These are phyloP conservation scores for Strobilomyces dryophilus DNA, from an alignment of 768 basidiomycete species.

Conservation along the genomic window DNA sequence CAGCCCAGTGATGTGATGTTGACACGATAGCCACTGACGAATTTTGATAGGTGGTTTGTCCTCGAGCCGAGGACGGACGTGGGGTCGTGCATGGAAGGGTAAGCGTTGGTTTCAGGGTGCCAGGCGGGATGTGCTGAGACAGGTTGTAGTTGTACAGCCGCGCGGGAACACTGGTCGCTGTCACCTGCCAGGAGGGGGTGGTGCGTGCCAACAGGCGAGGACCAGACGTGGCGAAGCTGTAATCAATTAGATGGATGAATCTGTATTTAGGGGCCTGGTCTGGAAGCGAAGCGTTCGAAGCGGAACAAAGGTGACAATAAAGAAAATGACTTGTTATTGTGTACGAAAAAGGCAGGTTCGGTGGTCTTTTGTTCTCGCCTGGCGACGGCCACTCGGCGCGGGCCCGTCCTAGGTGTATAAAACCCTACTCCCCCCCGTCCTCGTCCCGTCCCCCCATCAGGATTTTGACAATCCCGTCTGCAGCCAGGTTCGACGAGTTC, in stretches of 20 bases:
- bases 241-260: constrained; percentile 9
- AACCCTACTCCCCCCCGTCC: constrained; percentile 5
- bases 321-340: constrained; percentile 27
- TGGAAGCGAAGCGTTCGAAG: constrained; percentile 12
- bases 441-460: constrained; percentile 15
- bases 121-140: constrained; percentile 5
- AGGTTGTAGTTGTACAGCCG: constrained; percentile 60
- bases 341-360: constrained; percentile 23
- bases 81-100: constrained; percentile 71
- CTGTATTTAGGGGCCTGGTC: constrained; percentile 3
- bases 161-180: constrained; percentile 62
- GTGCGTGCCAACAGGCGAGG: constrained; percentile 55
- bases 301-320: constrained; percentile 22
- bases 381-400: constrained; percentile 19
- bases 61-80: constrained; percentile 60
- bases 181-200: constrained; percentile 78
- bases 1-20: constrained; percentile 19
- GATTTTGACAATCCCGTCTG: constrained; percentile 36
- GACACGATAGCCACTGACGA: neutral
- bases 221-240: constrained; percentile 30
- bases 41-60: constrained; percentile 52
- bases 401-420: constrained; percentile 22
- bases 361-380: constrained; percentile 33
- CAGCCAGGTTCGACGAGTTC: constrained; percentile 27
- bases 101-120: constrained; percentile 22